phyloP scores from a whole-genome alignment of 2,329 filamentous ascomycete genomes.

The Beauveria caledonica region DNA sequence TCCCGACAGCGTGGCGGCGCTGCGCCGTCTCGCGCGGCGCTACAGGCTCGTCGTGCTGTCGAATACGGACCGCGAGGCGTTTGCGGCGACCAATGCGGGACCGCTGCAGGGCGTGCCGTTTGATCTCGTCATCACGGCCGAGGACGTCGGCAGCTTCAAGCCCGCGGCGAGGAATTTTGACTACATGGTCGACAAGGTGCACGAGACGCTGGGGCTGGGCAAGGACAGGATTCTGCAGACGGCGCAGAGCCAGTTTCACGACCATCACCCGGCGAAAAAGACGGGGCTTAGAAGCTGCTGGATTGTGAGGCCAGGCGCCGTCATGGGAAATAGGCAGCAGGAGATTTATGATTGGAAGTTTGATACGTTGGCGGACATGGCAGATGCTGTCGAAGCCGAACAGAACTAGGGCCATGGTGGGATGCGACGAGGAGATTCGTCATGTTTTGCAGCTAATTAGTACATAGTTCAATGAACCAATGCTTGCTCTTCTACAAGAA shows the following conservation, averaged over 20 bases:
- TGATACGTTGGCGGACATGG: conserved; percentile 48
- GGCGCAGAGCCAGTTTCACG: conserved; percentile 62
- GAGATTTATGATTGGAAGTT: conserved; percentile 46
- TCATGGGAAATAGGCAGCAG: conserved; percentile 34
- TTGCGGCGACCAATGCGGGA: conserved; percentile 34
- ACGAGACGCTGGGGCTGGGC: conserved; percentile 45
- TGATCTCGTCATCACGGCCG: conserved; percentile 57
- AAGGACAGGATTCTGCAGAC: conserved; percentile 53
- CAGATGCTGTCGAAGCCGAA: conserved; percentile 40
- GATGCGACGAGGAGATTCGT: neutral
- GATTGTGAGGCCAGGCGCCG: conserved; percentile 44
- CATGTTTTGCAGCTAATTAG: neutral
- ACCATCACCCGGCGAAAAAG: conserved; percentile 56
- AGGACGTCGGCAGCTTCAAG: conserved; percentile 67
- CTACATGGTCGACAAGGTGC: conserved; percentile 49
- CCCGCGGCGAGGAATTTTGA: conserved; percentile 58
- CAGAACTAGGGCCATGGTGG: neutral
- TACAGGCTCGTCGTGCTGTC: conserved; percentile 53
- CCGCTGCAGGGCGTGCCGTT: conserved; percentile 43
- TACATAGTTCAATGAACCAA: too few species aligned
- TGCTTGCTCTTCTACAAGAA: too few species aligned
- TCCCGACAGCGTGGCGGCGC: conserved; percentile 47
- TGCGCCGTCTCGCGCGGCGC: conserved; percentile 35
- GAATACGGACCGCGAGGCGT: conserved; percentile 48
- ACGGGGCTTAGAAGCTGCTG: conserved; percentile 51